Evolutionary conservation across 208 protist species (phyloP).

Genomic region (Leishmania tarentolae): DNA sequence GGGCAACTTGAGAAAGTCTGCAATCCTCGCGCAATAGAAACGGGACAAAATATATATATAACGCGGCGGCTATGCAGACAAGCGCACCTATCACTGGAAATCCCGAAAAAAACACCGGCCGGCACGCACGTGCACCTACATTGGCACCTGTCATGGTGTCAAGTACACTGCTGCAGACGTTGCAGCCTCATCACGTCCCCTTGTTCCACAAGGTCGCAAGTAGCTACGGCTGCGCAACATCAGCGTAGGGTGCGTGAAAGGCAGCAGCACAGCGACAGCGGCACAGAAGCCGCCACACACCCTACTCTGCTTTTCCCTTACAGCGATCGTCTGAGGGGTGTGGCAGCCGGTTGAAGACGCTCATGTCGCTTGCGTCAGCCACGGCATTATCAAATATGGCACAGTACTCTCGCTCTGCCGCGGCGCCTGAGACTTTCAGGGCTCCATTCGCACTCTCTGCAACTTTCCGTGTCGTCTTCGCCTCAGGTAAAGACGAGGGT

Average conservation of each 20-base stretch:
- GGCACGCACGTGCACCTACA: not conserved
- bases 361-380: constrained; percentile 1
- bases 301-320: too few relatives aligned
- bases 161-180: too few relatives aligned
- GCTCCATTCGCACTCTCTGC: not conserved
- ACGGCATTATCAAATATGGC: constrained; percentile 2
- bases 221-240: not conserved
- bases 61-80: not conserved
- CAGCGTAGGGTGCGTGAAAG: not conserved
- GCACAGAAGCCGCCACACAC: not conserved
- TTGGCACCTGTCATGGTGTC: not conserved
- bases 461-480: not conserved
- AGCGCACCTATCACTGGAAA: not conserved
- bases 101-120: not conserved
- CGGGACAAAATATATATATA: not conserved
- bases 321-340: constrained; percentile 2
- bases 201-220: not conserved
- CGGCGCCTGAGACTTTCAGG: not conserved
- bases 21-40: not conserved
- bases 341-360: constrained; percentile 21
- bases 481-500: not conserved
- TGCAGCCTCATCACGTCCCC: not conserved
- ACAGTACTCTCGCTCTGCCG: constrained; percentile 13
- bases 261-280: not conserved
- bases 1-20: too few relatives aligned